Evolutionary conservation across 495 filamentous ascomycete genomes (phyloP).

Genomic region (Hypoxylon cercidicola): DNA sequence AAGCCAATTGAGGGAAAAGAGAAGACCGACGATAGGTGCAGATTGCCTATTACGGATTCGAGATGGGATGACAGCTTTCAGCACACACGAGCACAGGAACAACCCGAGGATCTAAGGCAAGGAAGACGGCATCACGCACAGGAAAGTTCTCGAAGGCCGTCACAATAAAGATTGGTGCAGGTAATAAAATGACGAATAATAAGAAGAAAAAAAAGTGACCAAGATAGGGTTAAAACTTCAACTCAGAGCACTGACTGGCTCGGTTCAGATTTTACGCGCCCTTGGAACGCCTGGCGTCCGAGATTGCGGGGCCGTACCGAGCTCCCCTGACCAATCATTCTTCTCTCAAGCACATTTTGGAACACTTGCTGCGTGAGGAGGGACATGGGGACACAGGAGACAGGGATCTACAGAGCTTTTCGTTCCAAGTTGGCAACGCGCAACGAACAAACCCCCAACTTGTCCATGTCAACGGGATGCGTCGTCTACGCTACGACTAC

Average conservation of each 20-base stretch:
- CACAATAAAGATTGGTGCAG: conserved; percentile 6
- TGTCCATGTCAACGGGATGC: conserved; percentile 1
- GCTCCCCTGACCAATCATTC: conserved; percentile 51
- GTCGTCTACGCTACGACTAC: conserved; percentile 14
- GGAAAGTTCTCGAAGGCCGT: conserved; percentile 34
- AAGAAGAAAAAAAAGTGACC: conserved; percentile 2
- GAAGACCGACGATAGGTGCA: conserved; percentile 29
- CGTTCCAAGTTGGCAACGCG: conserved; percentile 49
- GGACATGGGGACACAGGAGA: conserved; percentile 36
- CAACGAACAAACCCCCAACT: no score
- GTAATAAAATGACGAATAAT: conserved; percentile 12
- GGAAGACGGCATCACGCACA: conserved; percentile 1
- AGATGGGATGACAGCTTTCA: conserved; percentile 30
- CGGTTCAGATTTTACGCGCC: conserved; percentile 53
- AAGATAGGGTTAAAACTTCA: background rate
- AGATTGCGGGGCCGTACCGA: conserved; percentile 47
- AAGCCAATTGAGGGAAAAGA: conserved; percentile 42
- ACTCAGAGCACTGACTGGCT: conserved; percentile 22
- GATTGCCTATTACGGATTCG: conserved; percentile 30
- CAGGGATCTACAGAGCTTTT: conserved; percentile 10
- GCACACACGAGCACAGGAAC: conserved; percentile 12
- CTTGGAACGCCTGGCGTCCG: conserved; percentile 54
- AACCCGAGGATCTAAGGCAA: conserved; percentile 8
- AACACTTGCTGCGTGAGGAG: conserved; percentile 56
- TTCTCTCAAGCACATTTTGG: conserved; percentile 43